A percentile compares a stretch with the other conserved stretches of the same genome.
Evolutionary conservation across 1,284 basidiomycete genomes (phyloP).

Genomic region (Hymenochaete sp.): DNA sequence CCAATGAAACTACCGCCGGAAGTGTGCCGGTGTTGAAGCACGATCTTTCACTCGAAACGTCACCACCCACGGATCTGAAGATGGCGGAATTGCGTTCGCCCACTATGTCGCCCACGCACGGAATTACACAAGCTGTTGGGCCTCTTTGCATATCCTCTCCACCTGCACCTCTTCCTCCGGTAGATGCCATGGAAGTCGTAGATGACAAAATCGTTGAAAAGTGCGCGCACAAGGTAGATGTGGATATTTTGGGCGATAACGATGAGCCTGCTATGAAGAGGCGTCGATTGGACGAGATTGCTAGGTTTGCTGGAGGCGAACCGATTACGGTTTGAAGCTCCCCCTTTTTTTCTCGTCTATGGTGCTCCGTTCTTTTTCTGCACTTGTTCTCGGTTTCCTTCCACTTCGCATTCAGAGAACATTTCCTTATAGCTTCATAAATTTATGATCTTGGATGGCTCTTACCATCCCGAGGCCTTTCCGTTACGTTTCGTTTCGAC

Average conservation of each 20-base stretch:
- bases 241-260: constrained; percentile 45
- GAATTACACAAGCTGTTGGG: constrained; percentile 6
- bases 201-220: too few relatives aligned
- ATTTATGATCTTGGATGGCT: too few relatives aligned
- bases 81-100: neutral
- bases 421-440: too few relatives aligned
- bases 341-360: too few relatives aligned
- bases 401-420: too few relatives aligned
- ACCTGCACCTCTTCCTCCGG: constrained; percentile 21
- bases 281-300: constrained; percentile 36
- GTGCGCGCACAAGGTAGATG: too few relatives aligned
- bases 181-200: constrained; percentile 42
- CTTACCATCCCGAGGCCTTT: too few relatives aligned
- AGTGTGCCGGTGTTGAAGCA: neutral
- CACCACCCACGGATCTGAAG: neutral
- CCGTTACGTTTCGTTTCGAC: too few relatives aligned
- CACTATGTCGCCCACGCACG: constrained; percentile 6
- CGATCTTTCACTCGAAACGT: neutral
- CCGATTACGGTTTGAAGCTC: too few relatives aligned
- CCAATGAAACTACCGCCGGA: neutral
- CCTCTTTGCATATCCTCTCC: constrained; percentile 17
- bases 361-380: too few relatives aligned
- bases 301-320: too few relatives aligned
- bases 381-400: too few relatives aligned
- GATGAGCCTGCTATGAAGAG: constrained; percentile 47